A percentile compares a stretch with the other conserved stretches of the same genome.
These are phyloP conservation scores for Crithidia bombi DNA, from an alignment of 208 protist species.

Conservation along the genomic window DNA sequence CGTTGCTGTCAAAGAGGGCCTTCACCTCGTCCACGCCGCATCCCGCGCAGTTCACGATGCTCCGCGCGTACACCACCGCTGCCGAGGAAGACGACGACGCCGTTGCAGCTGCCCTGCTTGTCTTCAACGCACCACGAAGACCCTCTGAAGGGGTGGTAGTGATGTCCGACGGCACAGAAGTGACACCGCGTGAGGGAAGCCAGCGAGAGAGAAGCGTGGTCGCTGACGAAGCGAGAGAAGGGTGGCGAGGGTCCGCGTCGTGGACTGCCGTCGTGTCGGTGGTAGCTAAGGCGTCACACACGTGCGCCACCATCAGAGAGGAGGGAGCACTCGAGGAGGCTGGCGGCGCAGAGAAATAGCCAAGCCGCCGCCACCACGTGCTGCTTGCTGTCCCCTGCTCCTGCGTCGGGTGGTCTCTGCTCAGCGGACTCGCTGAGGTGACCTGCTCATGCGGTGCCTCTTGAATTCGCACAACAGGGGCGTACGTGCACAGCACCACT, in stretches of 20 bases:
- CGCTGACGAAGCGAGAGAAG: too few relatives aligned
- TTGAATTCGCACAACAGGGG: slow-evolving; percentile 35
- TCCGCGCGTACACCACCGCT: slow-evolving; percentile 47
- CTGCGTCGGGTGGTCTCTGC: neutral
- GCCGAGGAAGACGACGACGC: neutral
- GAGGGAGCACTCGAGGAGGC: neutral
- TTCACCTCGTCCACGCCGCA: slow-evolving; percentile 65
- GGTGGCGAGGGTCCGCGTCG: too few relatives aligned
- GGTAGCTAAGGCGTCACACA: slow-evolving; percentile 15
- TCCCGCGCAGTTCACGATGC: slow-evolving; percentile 77
- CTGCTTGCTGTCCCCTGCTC: neutral
- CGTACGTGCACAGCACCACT: slow-evolving; percentile 68
- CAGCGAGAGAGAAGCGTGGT: neutral
- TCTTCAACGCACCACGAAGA: too few relatives aligned
- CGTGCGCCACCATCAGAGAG: neutral
- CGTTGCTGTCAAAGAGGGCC: slow-evolving; percentile 45
- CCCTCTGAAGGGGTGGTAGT: too few relatives aligned
- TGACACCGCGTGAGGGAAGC: neutral
- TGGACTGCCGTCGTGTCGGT: neutral
- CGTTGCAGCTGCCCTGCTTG: neutral
- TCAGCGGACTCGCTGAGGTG: too few relatives aligned
- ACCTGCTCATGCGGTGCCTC: slow-evolving; percentile 16
- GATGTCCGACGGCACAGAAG: neutral
- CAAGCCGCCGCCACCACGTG: too few relatives aligned
- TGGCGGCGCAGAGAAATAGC: neutral